Conservation (phyloP, 768 basidiomycete genomes). For the Termitomyces sp. region DNA sequence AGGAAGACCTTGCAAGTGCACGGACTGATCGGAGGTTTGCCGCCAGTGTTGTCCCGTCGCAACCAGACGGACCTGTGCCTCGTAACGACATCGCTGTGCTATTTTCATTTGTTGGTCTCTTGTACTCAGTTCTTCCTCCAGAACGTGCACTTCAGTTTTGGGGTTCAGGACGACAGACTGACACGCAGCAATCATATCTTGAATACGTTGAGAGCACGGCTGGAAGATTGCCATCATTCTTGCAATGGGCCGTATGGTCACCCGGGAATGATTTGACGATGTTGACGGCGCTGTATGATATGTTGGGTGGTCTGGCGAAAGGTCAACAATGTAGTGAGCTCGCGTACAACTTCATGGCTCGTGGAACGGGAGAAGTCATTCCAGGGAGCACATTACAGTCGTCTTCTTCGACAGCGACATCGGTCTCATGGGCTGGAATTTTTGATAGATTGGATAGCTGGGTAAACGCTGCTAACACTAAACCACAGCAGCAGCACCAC, state of each 20-base stretch:
- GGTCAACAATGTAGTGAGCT: slow-evolving; percentile 83
- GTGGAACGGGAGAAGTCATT: slow-evolving; percentile 67
- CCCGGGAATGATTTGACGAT: slow-evolving; percentile 67
- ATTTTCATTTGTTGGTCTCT: slow-evolving; percentile 76
- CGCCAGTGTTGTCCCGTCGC: slow-evolving; percentile 32
- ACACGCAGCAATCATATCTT: slow-evolving; percentile 43
- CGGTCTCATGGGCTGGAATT: slow-evolving; percentile 75
- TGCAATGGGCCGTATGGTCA: slow-evolving; percentile 90
- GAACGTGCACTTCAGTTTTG: slow-evolving; percentile 86
- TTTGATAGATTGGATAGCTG: slow-evolving; percentile 76
- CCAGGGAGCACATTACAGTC: slow-evolving; percentile 53
- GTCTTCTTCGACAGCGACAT: slow-evolving; percentile 43
- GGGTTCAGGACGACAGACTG: slow-evolving; percentile 54
- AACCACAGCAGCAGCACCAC: slow-evolving; percentile 34
- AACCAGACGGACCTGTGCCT: slow-evolving; percentile 39
- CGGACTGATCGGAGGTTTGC: slow-evolving; percentile 58
- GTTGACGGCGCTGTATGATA: slow-evolving; percentile 81
- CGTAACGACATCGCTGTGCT: slow-evolving; percentile 84
- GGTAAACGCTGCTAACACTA: slow-evolving; percentile 49
- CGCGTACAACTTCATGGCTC: slow-evolving; percentile 84
- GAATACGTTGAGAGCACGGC: slow-evolving; percentile 57
- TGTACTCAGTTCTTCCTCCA: slow-evolving; percentile 68
- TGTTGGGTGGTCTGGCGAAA: slow-evolving; percentile 79
- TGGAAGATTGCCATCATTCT: slow-evolving; percentile 65
- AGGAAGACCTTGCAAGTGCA: slow-evolving; percentile 78